phyloP scores from a whole-genome alignment of 371 early-diverging fungal genomes.

The Circinella umbellata region DNA sequence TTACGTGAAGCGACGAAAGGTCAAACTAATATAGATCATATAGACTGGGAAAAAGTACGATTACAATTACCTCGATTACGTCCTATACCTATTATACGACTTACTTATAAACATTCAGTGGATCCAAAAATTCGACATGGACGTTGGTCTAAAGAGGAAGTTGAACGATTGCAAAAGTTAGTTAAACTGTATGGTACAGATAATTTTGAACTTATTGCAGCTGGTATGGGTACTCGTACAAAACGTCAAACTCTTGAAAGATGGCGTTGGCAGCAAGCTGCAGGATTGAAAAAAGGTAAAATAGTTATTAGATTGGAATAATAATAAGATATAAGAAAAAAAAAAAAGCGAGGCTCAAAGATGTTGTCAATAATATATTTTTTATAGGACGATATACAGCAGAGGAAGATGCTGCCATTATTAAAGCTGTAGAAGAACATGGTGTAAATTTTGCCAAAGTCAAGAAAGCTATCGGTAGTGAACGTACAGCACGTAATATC shows the following conservation, averaged over 20 bases:
- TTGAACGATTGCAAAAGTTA: constrained; percentile 13
- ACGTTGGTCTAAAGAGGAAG: constrained; percentile 39
- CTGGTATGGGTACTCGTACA: constrained; percentile 30
- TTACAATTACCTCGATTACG: constrained; percentile 24
- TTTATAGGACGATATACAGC: constrained; percentile 36
- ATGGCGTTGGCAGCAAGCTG: constrained; percentile 40
- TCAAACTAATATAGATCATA: neutral
- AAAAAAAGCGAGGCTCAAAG: neutral
- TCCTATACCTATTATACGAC: constrained; percentile 23
- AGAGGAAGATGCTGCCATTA: constrained; percentile 35
- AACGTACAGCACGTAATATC: constrained; percentile 45
- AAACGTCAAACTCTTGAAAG: constrained; percentile 45
- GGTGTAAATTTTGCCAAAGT: constrained; percentile 42
- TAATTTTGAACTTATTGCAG: constrained; percentile 27
- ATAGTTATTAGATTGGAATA: too few relatives aligned
- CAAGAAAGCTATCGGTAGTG: constrained; percentile 27
- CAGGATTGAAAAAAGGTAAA: constrained; percentile 19
- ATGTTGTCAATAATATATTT: neutral
- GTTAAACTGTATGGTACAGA: constrained; percentile 21
- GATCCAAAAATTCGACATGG: constrained; percentile 42
- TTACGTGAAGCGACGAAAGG: constrained; percentile 24
- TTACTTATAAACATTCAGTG: constrained; percentile 29
- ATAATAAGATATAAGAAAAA: neutral
- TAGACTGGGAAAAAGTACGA: constrained; percentile 37
- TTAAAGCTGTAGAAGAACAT: constrained; percentile 31